phyloP scores from a whole-genome alignment of 2,329 filamentous ascomycete genomes.

The Clarireedia sp. region DNA sequence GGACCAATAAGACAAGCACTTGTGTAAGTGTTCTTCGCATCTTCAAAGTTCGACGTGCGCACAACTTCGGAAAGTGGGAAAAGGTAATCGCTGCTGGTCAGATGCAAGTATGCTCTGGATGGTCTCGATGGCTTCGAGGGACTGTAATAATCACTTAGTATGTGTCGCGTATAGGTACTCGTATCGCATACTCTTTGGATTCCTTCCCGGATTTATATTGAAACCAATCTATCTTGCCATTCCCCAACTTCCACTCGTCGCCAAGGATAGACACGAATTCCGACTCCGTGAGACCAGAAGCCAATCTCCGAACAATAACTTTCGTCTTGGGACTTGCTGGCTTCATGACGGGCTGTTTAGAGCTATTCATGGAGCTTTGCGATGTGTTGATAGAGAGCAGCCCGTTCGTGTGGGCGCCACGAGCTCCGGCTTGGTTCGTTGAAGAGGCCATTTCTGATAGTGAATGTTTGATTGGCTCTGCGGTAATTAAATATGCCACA shows the following conservation, averaged over 20 bases:
- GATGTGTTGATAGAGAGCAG: conserved; percentile 42
- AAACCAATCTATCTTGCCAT: conserved; percentile 79
- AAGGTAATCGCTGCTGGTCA: conserved; percentile 64
- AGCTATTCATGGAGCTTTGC: conserved; percentile 36
- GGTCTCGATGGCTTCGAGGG: conserved; percentile 80
- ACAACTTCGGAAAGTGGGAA: conserved; percentile 61
- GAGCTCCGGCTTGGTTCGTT: conserved; percentile 20
- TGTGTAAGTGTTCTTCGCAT: conserved; percentile 69
- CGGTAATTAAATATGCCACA: too few species aligned
- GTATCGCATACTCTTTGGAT: conserved; percentile 63
- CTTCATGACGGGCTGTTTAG: conserved; percentile 37
- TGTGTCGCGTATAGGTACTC: neutral
- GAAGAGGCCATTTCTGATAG: neutral
- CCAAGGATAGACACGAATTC: conserved; percentile 71
- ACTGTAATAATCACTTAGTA: conserved; percentile 35
- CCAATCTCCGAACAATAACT: conserved; percentile 73
- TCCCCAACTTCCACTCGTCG: conserved; percentile 72
- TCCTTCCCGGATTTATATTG: conserved; percentile 67
- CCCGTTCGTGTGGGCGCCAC: conserved; percentile 39
- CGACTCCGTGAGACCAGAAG: conserved; percentile 71
- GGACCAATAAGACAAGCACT: conserved; percentile 68
- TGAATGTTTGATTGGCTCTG: too few species aligned
- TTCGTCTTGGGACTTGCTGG: conserved; percentile 58
- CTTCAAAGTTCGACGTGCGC: conserved; percentile 63
- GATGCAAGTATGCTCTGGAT: conserved; percentile 72